Evolutionary conservation across 2,329 filamentous ascomycete genomes (phyloP), one percentile per base, ranked within the genome.

Genomic region (Raffaelea deltoideospora): DNA sequence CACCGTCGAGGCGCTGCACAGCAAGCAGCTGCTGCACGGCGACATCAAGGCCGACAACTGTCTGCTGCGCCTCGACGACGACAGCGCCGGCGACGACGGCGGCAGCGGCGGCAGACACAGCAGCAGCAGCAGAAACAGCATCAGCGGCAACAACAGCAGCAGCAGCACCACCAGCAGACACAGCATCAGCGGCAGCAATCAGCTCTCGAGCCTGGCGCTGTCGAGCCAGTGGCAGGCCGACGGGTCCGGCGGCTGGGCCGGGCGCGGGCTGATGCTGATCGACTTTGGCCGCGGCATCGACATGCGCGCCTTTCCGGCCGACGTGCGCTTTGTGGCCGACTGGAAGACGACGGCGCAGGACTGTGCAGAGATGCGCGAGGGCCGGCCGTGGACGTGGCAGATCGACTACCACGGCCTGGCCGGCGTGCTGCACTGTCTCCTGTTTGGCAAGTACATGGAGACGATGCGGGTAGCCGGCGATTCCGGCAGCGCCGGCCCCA

Each of bases 1-100:
- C 34, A 93, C 85, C 0, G 71, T 94, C 4, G 90, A 96, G 59
- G 78, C 79, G 0, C 67, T 98, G 18, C 90, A 98, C 56, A 54
- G 72, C 4, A 79, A 79, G 46, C 71, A 75, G 3, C 66, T 98
- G 39, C 64, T 96, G 32, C 90, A 98, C 53, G 90, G 90, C 28
- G 90, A 98, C 51, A 67, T 98, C 47, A 98, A 98, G 60, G 76
- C 82, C 1, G 90, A 98, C 58, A 98, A 98, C 53, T 88, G 92
- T 48, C 74, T 98, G 3, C 72, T 96, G 4, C 82, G 90, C 5
- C 75, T 96, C 17, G 79, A 87, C 37, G 79, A 86, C 38, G 10
- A 52, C 59, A 10, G 47, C 45, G 14, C 49, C 48, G 19, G 30
- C 19, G 41, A 45, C 24, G 43, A 47, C n/a, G 46, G 51, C 38